Base-by-base conservation (phyloP, 2,329 filamentous ascomycete species). In the Xylariaceae sp. region DNA sequence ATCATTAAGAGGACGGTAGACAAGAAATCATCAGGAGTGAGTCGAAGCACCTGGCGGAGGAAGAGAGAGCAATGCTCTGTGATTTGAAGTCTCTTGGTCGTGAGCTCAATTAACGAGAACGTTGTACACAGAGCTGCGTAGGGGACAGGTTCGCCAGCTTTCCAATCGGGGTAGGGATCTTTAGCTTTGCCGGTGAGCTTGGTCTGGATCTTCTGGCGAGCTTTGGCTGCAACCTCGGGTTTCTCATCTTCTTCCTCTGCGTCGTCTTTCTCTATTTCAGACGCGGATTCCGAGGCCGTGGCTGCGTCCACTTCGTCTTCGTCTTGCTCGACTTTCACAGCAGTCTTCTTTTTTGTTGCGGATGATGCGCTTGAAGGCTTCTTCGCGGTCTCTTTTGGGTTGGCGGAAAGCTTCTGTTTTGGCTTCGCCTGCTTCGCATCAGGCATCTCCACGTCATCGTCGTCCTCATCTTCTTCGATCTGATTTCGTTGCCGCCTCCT, bases 121-220 rank as follows among this genome's bases (percentile, higher is more conserved):
- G 94, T 97, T 11, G 85, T 90, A 71, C 94, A 97, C 7, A 99
- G 80, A 12, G 94, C 94, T 22, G 91, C 93, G 64, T 97, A 99
- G 1, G 94, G 94, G 1, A 97, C 92, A 11, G 93, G 90, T 44
- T 88, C 82, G 43, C 92, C 92, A 43, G 88, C 75, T 68, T 90
- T 88, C 94, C 94, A 99, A 71, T 99, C 93, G 1, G 92, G 92
- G 70, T 93, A 97, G n/a, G 88, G 85, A 63, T 96, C 88, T 59
- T 90, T 88, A 38, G 72, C 76, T 47, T 79, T 82, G 16, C 81
- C 75, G 65, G 85, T 85, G 53, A 96, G 74, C 44, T 86, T 88
- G 9, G 83, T 83, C 68, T 96, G 91, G 11, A 93, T 82, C 69
- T 90, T 89, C 69, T 93, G 83, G 42, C 89, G 84, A 43, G 84